Conservation (phyloP, 192 early-diverging fungal genomes). For the Mortierella antarctica region DNA sequence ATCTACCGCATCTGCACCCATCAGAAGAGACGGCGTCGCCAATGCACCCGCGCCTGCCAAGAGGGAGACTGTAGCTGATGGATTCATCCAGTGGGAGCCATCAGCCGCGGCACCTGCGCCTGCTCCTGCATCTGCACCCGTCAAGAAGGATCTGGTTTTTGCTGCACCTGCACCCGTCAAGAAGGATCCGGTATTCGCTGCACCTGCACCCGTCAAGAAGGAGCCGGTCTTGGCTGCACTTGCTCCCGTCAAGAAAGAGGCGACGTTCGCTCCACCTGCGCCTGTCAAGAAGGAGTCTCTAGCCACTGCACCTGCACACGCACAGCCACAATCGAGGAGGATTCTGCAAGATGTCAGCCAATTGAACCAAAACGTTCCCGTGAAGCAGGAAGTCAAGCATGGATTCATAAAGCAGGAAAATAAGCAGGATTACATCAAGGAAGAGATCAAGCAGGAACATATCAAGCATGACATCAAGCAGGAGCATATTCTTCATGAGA, state of each 20-base stretch:
- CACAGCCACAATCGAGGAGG: too few species aligned
- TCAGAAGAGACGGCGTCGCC: neutral
- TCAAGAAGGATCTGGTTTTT: too few species aligned
- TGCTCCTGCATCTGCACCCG: neutral
- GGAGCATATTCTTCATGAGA: too few species aligned
- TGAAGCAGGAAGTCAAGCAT: too few species aligned
- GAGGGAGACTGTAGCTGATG: neutral
- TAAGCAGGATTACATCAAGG: neutral
- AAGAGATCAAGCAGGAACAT: neutral
- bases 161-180: neutral
- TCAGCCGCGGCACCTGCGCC: neutral
- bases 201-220: slow-evolving; percentile 2
- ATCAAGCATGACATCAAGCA: neutral
- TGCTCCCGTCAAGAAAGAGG: neutral
- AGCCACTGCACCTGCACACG: neutral
- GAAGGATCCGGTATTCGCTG: neutral
- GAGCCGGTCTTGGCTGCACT: neutral
- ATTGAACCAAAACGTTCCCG: too few species aligned
- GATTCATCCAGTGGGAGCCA: neutral
- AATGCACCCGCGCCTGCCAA: neutral
- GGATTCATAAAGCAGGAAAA: too few species aligned
- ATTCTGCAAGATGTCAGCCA: too few species aligned
- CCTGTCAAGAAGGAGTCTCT: neutral
- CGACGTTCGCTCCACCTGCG: neutral
- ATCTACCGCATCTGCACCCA: too few species aligned